Conservation (phyloP, 2,329 filamentous ascomycete genomes). For the Zasmidium angulare region DNA sequence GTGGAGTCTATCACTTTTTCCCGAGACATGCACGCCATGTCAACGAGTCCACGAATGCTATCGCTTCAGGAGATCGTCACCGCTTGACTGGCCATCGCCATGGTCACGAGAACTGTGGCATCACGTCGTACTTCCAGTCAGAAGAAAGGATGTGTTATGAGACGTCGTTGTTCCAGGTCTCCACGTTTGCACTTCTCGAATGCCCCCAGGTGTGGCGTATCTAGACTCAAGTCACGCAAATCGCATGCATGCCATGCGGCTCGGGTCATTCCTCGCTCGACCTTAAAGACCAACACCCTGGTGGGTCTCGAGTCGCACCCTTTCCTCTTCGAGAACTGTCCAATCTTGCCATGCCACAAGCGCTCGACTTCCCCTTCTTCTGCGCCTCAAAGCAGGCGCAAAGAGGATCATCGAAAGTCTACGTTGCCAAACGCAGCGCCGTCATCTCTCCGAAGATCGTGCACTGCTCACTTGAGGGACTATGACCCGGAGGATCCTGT, state of each 20-base stretch:
- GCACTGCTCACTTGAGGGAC: not conserved
- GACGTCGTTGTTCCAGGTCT: not conserved
- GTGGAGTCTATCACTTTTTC: not conserved
- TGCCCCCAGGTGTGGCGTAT: not conserved
- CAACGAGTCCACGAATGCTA: not conserved
- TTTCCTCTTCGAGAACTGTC: slow-evolving; percentile 2
- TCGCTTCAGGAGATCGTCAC: not conserved
- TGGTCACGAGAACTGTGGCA: not conserved
- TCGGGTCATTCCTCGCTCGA: slow-evolving; percentile 1
- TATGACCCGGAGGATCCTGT: not conserved
- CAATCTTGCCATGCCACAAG: slow-evolving; percentile 3
- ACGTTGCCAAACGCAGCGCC: not conserved
- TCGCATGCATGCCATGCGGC: not conserved
- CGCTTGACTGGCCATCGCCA: not conserved
- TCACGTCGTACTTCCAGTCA: not conserved
- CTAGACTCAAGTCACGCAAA: slow-evolving; percentile 1
- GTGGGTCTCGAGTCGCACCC: not conserved
- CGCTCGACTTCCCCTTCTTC: not conserved
- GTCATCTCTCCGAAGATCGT: not conserved
- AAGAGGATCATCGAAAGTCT: not conserved
- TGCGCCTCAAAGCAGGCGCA: not conserved
- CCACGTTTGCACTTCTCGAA: not conserved
- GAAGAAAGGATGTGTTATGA: not conserved
- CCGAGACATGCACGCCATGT: not conserved
- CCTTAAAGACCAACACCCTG: not conserved